Evolutionary conservation across 345 rosid species (phyloP), one percentile per base, ranked within the genome.

Genomic region (Salix koriyanagi): DNA sequence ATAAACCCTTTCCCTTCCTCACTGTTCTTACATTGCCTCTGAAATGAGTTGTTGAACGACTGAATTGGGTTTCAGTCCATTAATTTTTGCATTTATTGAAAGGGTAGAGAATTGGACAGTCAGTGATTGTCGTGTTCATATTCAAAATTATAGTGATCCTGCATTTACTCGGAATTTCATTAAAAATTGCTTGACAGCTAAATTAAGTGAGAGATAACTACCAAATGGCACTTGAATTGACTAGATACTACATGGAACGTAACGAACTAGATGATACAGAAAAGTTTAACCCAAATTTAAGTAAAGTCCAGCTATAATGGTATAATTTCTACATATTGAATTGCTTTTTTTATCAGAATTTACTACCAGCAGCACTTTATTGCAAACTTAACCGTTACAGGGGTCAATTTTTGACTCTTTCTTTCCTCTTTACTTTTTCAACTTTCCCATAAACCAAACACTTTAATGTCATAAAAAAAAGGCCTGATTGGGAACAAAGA

Each of bases 371-470:
- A 58, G 14, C 26, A 4, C 14, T 58, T 58, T 58, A 58, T 58
- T 58, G 64, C 28, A 23, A n/a, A 23, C 13, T 58, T 58, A 23
- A 58, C 1, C 26, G 64, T 58, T 58, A 58, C 14, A 58, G 1
- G 28, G 9, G 62, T 56, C 62, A 56, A n/a, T n/a, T 1, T n/a
- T 56, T 56, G 14, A 56, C 15, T 37, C 70, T 10, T 12, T 46
- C 70, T 23, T 37, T 5, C 15, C 5, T 34, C 26, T 67, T 67
- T 67, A 19, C 44, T 67, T 19, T 9, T 54, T 6, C 21, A 65
- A 41, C 46, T 67, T 79, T 77, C 67, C 16, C 4, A 58, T 39
- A 68, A 74, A 76, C 78, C 79, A 75, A 77, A 72, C 77, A 54
- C 26, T 58, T 54, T 3, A 56, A 19, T 3, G 10, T 26, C 23